Evolutionary conservation across 768 basidiomycete species (phyloP).

Genomic region (Kwoniella dejecticola): DNA sequence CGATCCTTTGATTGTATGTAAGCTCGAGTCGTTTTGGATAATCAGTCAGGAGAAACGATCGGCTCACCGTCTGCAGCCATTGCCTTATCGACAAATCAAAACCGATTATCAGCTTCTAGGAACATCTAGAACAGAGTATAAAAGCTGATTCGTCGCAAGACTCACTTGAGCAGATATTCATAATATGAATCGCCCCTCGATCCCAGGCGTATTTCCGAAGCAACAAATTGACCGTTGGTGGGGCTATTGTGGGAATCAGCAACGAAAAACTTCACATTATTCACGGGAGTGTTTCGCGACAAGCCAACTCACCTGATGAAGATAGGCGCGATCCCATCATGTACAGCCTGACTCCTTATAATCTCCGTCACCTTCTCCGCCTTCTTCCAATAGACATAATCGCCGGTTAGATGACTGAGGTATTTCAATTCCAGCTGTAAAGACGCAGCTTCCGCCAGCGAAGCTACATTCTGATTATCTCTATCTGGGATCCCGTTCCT

Average conservation of each 20-base stretch:
- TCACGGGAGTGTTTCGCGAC: background rate
- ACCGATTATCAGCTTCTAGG: too few species aligned
- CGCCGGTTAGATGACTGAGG: constrained; percentile 73
- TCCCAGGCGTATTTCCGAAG: constrained; percentile 80
- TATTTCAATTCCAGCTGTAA: constrained; percentile 90
- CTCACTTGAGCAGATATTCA: constrained; percentile 76
- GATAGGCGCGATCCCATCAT: constrained; percentile 78
- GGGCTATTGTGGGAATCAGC: constrained; percentile 58
- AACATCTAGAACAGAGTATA: too few species aligned
- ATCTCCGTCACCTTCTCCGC: constrained; percentile 75
- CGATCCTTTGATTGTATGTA: constrained; percentile 58
- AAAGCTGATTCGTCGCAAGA: too few species aligned
- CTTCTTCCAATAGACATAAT: constrained; percentile 77
- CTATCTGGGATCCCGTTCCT: constrained; percentile 65
- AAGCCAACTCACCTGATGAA: constrained; percentile 70
- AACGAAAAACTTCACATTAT: background rate
- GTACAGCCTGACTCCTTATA: constrained; percentile 65
- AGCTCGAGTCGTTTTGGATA: background rate
- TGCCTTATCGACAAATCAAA: constrained; percentile 64
- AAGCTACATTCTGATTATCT: constrained; percentile 67
- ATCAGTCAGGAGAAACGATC: background rate
- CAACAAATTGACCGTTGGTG: constrained; percentile 61
- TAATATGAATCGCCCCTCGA: constrained; percentile 93
- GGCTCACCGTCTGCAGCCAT: constrained; percentile 73
- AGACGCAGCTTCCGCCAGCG: constrained; percentile 83